A percentile compares a stretch with the other conserved stretches of the same genome.
Conservation (phyloP, 2,329 filamentous ascomycete species). For the Calonectria pteridis region DNA sequence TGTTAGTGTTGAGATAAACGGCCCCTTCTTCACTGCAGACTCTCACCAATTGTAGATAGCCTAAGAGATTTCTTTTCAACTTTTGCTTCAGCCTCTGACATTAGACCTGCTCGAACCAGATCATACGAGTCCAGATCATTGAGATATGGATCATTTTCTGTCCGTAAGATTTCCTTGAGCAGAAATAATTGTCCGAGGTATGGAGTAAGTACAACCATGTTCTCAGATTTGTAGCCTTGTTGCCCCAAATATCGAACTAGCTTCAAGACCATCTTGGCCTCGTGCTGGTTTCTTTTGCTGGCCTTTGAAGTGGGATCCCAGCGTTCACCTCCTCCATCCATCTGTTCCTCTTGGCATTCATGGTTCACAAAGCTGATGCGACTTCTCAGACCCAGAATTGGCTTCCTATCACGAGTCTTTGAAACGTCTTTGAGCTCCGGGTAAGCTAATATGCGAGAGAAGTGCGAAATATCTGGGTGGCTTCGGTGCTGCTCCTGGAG, state of each 20-base stretch:
- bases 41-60: slow-evolving; percentile 77
- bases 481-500: slow-evolving; percentile 76
- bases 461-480: slow-evolving; percentile 73
- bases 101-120: slow-evolving; percentile 68
- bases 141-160: slow-evolving; percentile 72
- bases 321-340: slow-evolving; percentile 58
- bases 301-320: slow-evolving; percentile 62
- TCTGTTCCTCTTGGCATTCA: slow-evolving; percentile 62
- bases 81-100: slow-evolving; percentile 65
- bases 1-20: background rate
- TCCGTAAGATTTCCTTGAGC: slow-evolving; percentile 64
- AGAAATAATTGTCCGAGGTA: slow-evolving; percentile 78
- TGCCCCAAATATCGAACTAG: slow-evolving; percentile 76
- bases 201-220: slow-evolving; percentile 78
- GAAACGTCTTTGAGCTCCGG: slow-evolving; percentile 69
- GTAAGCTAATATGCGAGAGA: slow-evolving; percentile 71
- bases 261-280: slow-evolving; percentile 75
- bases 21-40: background rate
- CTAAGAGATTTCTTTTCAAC: slow-evolving; percentile 65
- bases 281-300: slow-evolving; percentile 72
- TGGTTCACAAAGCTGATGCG: slow-evolving; percentile 78
- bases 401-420: slow-evolving; percentile 59
- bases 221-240: slow-evolving; percentile 75
- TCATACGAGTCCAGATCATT: slow-evolving; percentile 78
- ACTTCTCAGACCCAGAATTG: slow-evolving; percentile 68